These are phyloP conservation scores for Strobilomyces echinocephalus DNA, from an alignment of 768 basidiomycete genomes.

Conservation along the genomic window DNA sequence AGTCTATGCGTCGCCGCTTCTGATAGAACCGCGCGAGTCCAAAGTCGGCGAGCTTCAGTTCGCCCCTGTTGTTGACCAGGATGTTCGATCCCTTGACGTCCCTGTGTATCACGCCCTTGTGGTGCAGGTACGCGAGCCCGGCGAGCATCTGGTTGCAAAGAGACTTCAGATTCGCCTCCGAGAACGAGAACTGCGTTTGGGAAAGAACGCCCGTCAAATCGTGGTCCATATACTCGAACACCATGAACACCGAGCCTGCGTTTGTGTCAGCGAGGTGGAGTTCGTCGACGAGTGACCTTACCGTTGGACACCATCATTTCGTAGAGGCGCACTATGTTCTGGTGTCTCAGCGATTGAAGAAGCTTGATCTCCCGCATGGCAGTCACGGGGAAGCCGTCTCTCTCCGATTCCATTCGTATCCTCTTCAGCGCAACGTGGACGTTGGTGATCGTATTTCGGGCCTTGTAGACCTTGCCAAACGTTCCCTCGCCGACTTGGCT, in stretches of 20 bases:
- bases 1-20: conserved; percentile 84
- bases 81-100: conserved; percentile 99
- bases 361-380: conserved; percentile 99
- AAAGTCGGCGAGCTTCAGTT: conserved; percentile 96
- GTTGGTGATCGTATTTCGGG: conserved; percentile 74
- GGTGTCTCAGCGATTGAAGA: conserved; percentile 83
- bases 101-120: conserved; percentile 92
- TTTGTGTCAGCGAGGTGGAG: conserved; percentile 5
- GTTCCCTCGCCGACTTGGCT: conserved; percentile 98
- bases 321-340: conserved; percentile 82
- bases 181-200: conserved; percentile 83
- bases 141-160: conserved; percentile 93
- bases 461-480: conserved; percentile 98
- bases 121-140: conserved; percentile 92
- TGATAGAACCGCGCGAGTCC: conserved; percentile 95
- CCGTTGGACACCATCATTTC: conserved; percentile 99
- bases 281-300: conserved; percentile 31
- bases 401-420: conserved; percentile 96
- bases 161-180: conserved; percentile 88
- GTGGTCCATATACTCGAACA: conserved; percentile 99
- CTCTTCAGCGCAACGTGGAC: conserved; percentile 86
- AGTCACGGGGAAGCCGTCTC: conserved; percentile 97
- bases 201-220: conserved; percentile 93
- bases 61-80: conserved; percentile 82
- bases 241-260: conserved; percentile 94